A percentile compares a stretch with the other conserved stretches of the same genome.
phyloP scores from a whole-genome alignment of 495 filamentous ascomycete genomes.

The Lindgomyces ingoldianus region DNA sequence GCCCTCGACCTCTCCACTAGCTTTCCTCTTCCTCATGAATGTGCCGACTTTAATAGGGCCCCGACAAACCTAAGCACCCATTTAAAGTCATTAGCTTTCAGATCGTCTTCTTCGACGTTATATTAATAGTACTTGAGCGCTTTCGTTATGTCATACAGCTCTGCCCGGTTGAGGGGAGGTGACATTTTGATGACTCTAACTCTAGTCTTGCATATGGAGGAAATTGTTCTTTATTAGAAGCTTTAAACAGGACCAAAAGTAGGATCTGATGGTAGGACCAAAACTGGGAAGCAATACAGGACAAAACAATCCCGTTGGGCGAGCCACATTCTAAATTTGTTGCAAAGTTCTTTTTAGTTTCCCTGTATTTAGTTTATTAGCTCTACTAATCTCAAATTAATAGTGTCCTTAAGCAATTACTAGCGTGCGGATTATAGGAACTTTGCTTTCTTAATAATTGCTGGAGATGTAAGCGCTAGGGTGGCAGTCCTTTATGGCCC shows the following conservation, averaged over 20 bases:
- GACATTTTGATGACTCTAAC: conserved; percentile 11
- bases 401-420: too few species aligned
- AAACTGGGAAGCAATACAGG: conserved; percentile 6
- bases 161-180: conserved; percentile 2
- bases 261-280: conserved; percentile 2
- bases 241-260: conserved; percentile 16
- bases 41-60: conserved; percentile 10
- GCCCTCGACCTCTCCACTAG: conserved; percentile 5
- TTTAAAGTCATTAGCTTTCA: conserved; percentile 10
- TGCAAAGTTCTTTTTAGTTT: conserved; percentile 13
- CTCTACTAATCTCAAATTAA: conserved; percentile 16
- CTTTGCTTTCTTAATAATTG: too few species aligned
- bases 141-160: conserved; percentile 11
- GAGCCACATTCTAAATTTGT: conserved; percentile 13
- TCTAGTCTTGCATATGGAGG: conserved; percentile 9
- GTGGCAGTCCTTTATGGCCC: too few species aligned
- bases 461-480: too few species aligned
- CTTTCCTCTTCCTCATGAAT: conserved; percentile 15
- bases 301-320: conserved; percentile 10
- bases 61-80: conserved; percentile 10
- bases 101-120: conserved; percentile 5
- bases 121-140: conserved; percentile 12
- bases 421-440: too few species aligned
- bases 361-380: conserved; percentile 12
- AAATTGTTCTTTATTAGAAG: conserved; percentile 3